Conservation (phyloP, 305 asterid species). For the Rubia balearica region DNA sequence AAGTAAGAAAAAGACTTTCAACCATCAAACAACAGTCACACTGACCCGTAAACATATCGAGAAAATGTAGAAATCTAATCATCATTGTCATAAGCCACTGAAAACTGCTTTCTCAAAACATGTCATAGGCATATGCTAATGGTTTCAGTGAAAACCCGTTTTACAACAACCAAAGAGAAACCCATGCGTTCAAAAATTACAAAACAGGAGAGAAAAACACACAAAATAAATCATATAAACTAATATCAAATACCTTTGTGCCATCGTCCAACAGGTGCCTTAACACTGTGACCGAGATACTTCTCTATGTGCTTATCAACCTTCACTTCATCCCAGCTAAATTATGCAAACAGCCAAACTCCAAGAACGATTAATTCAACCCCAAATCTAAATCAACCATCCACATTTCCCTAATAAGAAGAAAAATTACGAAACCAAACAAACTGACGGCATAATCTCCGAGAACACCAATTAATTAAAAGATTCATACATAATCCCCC, state of each 20-base stretch:
- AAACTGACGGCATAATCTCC: neutral
- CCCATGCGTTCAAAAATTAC: neutral
- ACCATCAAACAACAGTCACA: neutral
- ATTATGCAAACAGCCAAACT: constrained; percentile 48
- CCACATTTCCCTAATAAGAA: neutral
- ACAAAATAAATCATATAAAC: neutral
- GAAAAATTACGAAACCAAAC: neutral
- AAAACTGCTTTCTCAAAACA: neutral
- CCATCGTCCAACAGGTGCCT: constrained; percentile 99
- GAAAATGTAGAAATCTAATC: neutral
- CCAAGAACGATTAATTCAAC: neutral
- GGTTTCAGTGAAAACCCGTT: neutral
- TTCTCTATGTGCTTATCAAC: constrained; percentile 93
- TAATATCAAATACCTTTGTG: constrained; percentile 61
- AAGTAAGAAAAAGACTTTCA: neutral
- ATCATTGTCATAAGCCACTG: neutral
- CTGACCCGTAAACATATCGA: neutral
- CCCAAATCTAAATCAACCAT: neutral
- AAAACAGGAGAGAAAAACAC: neutral
- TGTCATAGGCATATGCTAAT: neutral
- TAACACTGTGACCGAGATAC: constrained; percentile 88
- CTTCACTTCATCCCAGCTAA: constrained; percentile 96
- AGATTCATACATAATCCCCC: neutral
- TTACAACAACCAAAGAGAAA: neutral
- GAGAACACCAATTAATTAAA: neutral